Base-by-base conservation (phyloP, 768 basidiomycete genomes). In the Boletus rubropictus region DNA sequence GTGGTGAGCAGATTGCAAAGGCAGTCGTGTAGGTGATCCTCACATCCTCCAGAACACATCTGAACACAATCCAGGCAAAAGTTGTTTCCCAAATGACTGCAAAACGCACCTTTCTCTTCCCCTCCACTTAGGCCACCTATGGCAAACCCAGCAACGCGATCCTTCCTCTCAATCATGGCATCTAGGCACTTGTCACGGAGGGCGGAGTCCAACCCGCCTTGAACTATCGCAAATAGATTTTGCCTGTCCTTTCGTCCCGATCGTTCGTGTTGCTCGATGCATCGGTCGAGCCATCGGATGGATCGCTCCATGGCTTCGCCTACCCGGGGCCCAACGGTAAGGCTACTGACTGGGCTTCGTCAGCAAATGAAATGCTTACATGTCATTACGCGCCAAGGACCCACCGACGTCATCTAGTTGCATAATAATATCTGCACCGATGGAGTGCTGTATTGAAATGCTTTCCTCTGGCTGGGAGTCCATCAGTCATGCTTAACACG, bases 371-470 rank as follows among this genome's bases (percentile, higher is more conserved):
- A 37, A 21, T 34, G 32, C 14, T 10, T 3, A 29, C 33, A 12
- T 22, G 32, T 9, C 43, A n/a, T n/a, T n/a, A 39, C 1, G 41
- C 21, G 0, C 21, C 44, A 40, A 31, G 32, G 36, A 69, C 82
- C 63, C 57, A 85, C 89, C 89, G 42, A 93, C 90, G 65, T 93
- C 90, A 63, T 93, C 90, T 15, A 92, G 75, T 62, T 90, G 91
- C 92, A 95, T 94, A 51, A 95, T 90, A 50, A 95, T 95, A 62
- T 95, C 91, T 22, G 84, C 88, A 5, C 91, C 90, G 35, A 95
- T 92, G 7, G 84, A 75, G 60, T 95, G 92, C 61, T 95, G 90
- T 57, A 91, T 86, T 14, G 82, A 80, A 34, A 94, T 92, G 57
- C 87, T 89, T 71, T 92, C 86, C 68, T 95, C 91, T 28, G 92